phyloP scores from a whole-genome alignment of 2,329 filamentous ascomycete species.

The Decorospora gaudefroyi region DNA sequence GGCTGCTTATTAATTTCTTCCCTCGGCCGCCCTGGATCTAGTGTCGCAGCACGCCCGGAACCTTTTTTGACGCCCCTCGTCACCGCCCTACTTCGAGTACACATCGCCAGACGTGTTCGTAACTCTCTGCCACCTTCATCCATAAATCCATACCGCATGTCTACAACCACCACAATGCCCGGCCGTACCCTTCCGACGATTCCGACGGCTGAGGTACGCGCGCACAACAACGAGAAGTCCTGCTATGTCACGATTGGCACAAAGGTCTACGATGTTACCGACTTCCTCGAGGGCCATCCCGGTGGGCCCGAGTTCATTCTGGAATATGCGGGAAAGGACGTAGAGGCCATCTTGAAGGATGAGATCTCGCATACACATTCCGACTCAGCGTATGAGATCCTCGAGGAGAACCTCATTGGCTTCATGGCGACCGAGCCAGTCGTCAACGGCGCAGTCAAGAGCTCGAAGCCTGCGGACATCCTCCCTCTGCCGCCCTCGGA shows the following conservation, averaged over 20 bases:
- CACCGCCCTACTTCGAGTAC: not conserved
- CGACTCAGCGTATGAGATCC: constrained; percentile 91
- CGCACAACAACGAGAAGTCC: constrained; percentile 77
- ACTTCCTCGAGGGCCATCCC: constrained; percentile 87
- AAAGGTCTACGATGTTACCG: constrained; percentile 93
- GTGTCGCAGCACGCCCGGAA: constrained; percentile 5
- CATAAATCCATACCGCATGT: constrained; percentile 10
- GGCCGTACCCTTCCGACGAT: constrained; percentile 81
- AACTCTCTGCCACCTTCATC: not conserved
- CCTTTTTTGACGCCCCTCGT: constrained; percentile 1
- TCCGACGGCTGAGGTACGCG: constrained; percentile 75
- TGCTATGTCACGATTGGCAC: constrained; percentile 91
- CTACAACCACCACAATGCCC: constrained; percentile 64
- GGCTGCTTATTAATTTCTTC: not conserved
- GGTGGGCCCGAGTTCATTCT: constrained; percentile 87
- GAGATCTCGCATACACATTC: constrained; percentile 81
- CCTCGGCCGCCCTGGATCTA: not conserved
- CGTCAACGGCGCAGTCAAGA: constrained; percentile 56
- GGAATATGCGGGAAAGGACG: constrained; percentile 87
- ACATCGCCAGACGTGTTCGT: not conserved
- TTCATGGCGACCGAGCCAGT: constrained; percentile 70
- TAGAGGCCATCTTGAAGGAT: constrained; percentile 81
- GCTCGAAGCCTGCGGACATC: constrained; percentile 55
- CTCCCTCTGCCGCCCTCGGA: constrained; percentile 58
- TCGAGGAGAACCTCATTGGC: constrained; percentile 84